Evolutionary conservation across 176 grass and related monocot genomes (phyloP), one percentile per base, ranked within the genome.

Genomic region (Themeda triandra): DNA sequence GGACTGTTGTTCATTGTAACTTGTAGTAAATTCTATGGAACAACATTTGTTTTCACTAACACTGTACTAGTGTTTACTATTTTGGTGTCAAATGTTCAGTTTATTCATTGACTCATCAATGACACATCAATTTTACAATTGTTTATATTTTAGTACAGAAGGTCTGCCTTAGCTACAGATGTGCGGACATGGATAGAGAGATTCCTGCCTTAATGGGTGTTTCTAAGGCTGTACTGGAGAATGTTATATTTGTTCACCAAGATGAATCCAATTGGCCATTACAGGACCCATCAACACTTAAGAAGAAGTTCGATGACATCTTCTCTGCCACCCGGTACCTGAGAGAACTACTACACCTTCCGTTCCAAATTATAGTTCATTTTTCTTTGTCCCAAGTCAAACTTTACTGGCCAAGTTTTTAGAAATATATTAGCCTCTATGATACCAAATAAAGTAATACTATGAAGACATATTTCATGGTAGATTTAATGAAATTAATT

Each of bases 241-340:
- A 98, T 71, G 95, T 98, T 73, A 95, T 98, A 91, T 98, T 98
- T 87, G 95, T 95, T 49, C 95, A 98, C 73, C 95, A 98, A 87
- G 95, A 98, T 6, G 95, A 98, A 59, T 98, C 95, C 36, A 95
- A 93, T 91, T 98, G 95, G 95, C 95, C 95, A 1, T 66, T 98
- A 67, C 95, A 98, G 88, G 95, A 98, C 63, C 89, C 95, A 14
- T 98, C 95, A 25, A 98, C 95, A 32, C 92, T 98, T 64, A 98
- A 98, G 53, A 98, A 98, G 86, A 98, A 98, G 85, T 98, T 98
- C 72, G 95, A 98, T 25, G 95, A 98, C 68, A 98, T 98, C 62
- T 98, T 98, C 89, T 98, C 95, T 87, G 95, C 95, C 23, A 98
- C 95, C 36, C 91, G 95, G 95, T 98, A 90, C 42, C 60, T 80